A percentile compares a stretch with the other conserved stretches of the same genome.
phyloP scores from a whole-genome alignment of 1,284 basidiomycete genomes.

The Marasmius tenuissimus region DNA sequence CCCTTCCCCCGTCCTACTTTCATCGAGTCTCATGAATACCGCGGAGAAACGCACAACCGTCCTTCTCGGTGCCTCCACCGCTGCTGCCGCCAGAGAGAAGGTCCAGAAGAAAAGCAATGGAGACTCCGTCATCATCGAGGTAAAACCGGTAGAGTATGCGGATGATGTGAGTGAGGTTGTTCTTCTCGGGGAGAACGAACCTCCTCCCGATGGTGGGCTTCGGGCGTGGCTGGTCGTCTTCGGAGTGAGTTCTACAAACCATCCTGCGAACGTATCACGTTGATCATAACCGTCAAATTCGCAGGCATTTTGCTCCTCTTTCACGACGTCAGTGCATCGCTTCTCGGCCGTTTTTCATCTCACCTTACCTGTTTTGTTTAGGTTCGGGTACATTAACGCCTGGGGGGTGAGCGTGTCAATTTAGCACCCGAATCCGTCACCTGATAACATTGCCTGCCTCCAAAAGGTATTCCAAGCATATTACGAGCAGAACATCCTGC shows the following conservation, averaged over 20 bases:
- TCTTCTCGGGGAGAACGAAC: not conserved
- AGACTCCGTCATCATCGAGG: not conserved
- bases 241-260: conserved; percentile 8
- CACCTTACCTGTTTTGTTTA: not conserved
- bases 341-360: not conserved
- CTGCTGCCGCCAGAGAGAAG: not conserved
- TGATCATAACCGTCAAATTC: not conserved
- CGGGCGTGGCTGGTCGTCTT: conserved; percentile 16
- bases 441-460: not conserved
- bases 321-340: conserved; percentile 13
- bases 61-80: not conserved
- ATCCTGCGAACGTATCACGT: not conserved
- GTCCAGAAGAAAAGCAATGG: not conserved
- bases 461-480: conserved; percentile 33
- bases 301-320: conserved; percentile 15
- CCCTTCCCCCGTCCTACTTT: no score
- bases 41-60: not conserved
- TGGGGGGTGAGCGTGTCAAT: conserved; percentile 13
- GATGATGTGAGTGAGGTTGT: not conserved
- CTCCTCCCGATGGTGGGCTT: conserved; percentile 15
- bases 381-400: conserved; percentile 16
- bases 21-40: not conserved
- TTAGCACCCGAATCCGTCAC: not conserved
- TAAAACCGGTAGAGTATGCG: not conserved
- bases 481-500: conserved; percentile 30